Conservation (phyloP, 495 filamentous ascomycete genomes). For the Penicillium steckii region DNA sequence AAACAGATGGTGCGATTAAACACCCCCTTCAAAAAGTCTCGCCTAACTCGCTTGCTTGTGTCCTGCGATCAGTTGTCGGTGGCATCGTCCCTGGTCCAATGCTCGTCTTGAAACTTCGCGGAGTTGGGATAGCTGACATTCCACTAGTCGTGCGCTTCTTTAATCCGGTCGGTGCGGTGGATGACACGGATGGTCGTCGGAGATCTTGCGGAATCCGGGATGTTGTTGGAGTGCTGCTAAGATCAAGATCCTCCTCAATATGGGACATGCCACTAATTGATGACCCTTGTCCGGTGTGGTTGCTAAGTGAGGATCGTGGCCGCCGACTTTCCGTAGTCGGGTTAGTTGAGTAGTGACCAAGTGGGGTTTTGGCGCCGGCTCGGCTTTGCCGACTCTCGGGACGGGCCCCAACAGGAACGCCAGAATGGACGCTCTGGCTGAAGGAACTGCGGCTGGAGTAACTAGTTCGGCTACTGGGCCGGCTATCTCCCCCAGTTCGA, state of each 20-base stretch:
- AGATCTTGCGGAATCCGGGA: conserved; percentile 26
- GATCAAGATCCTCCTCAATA: conserved; percentile 44
- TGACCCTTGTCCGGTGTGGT: conserved; percentile 32
- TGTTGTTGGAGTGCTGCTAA: conserved; percentile 35
- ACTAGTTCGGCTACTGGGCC: conserved; percentile 49
- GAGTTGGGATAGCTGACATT: conserved; percentile 48
- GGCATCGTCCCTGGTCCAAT: conserved; percentile 51
- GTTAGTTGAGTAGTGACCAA: conserved; percentile 49
- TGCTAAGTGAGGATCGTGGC: conserved; percentile 49
- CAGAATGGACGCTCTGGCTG: conserved; percentile 40
- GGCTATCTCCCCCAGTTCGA: conserved; percentile 39
- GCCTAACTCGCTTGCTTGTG: conserved; percentile 60
- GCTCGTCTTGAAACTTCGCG: conserved; percentile 50
- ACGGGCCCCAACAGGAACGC: conserved; percentile 27
- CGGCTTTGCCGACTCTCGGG: conserved; percentile 73
- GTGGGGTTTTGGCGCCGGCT: conserved; percentile 61
- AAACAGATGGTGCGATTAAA: neutral
- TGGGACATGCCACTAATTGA: conserved; percentile 39
- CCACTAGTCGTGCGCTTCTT: conserved; percentile 56
- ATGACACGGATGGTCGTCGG: conserved; percentile 38
- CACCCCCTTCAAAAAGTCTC: conserved; percentile 56
- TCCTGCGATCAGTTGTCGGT: conserved; percentile 48
- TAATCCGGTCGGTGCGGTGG: conserved; percentile 24
- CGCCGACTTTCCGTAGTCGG: conserved; percentile 45
- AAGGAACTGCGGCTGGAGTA: conserved; percentile 44